phyloP scores from a whole-genome alignment of 257 asterid species.

The Ehretia macrophylla region DNA sequence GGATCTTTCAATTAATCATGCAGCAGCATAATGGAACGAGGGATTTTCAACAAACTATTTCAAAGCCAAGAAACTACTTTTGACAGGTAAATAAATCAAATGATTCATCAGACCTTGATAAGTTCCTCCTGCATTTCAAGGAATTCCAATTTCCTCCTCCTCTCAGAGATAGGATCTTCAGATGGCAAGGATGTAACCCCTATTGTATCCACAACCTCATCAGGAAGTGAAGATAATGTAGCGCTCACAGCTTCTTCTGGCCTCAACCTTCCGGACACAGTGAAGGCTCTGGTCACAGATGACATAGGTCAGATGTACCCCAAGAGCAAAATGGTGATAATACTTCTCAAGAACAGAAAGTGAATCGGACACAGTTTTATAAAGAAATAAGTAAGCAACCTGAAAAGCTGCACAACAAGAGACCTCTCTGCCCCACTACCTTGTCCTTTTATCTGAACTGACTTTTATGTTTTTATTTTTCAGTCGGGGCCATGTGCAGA shows the following conservation, averaged over 20 bases:
- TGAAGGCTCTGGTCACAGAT: conserved; percentile 59
- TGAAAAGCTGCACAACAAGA: neutral
- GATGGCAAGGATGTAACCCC: conserved; percentile 76
- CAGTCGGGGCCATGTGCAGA: neutral
- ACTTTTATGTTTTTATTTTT: neutral
- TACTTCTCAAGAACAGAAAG: too few relatives aligned
- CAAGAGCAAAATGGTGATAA: conserved; percentile 7
- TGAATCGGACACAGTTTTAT: too few relatives aligned
- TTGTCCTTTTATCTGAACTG: neutral
- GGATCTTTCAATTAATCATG: too few relatives aligned
- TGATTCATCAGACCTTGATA: conserved; percentile 49
- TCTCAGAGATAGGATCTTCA: conserved; percentile 83
- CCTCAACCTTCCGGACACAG: conserved; percentile 67
- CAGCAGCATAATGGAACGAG: too few relatives aligned
- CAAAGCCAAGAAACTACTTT: too few relatives aligned
- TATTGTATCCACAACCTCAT: conserved; percentile 88
- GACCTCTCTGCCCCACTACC: neutral
- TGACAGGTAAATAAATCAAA: too few relatives aligned
- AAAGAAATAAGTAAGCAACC: too few relatives aligned
- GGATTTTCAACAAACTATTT: too few relatives aligned
- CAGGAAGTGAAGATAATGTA: conserved; percentile 85
- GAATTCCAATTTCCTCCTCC: conserved; percentile 84
- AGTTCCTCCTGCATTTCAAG: conserved; percentile 94
- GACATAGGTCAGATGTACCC: conserved; percentile 21
- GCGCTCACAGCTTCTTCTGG: conserved; percentile 86